Percentiles rank a stretch among this genome's conserved stretches.
phyloP scores from a whole-genome alignment of 2,329 filamentous ascomycete genomes.

The Fulvia fulva region DNA sequence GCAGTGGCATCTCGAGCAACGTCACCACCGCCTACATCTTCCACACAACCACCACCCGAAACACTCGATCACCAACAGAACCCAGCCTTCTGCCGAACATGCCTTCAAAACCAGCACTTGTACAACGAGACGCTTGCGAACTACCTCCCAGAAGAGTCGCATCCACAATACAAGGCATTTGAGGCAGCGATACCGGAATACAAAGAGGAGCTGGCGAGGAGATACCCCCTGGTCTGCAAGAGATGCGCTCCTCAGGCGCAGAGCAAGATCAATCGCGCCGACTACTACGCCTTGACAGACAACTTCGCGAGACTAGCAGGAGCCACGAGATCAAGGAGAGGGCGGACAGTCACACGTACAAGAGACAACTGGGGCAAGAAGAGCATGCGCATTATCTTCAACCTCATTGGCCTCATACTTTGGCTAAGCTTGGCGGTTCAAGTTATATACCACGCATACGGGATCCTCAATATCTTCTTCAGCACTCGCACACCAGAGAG shows the following conservation, averaged over 20 bases:
- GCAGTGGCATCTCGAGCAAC: slow-evolving; percentile 37
- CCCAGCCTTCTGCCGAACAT: slow-evolving; percentile 66
- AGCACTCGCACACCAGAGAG: neutral
- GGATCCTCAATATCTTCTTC: slow-evolving; percentile 14
- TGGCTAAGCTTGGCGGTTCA: slow-evolving; percentile 24
- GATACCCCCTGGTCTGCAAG: slow-evolving; percentile 85
- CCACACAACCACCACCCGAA: slow-evolving; percentile 21
- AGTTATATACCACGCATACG: slow-evolving; percentile 29
- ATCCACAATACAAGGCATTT: slow-evolving; percentile 66
- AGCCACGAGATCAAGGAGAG: slow-evolving; percentile 49
- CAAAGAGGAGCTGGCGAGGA: slow-evolving; percentile 67
- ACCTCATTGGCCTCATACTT: slow-evolving; percentile 19
- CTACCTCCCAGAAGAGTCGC: slow-evolving; percentile 64
- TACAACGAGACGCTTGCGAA: slow-evolving; percentile 72
- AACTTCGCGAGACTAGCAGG: slow-evolving; percentile 62
- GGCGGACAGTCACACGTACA: slow-evolving; percentile 40
- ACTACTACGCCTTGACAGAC: slow-evolving; percentile 31
- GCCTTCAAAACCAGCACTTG: slow-evolving; percentile 83
- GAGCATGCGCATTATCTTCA: slow-evolving; percentile 27
- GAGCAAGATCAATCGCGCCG: slow-evolving; percentile 29
- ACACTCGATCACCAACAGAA: slow-evolving; percentile 38
- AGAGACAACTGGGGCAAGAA: slow-evolving; percentile 41
- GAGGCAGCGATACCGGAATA: slow-evolving; percentile 68
- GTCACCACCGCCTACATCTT: slow-evolving; percentile 2
- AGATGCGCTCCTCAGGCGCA: slow-evolving; percentile 73